Evolutionary conservation across 164 flowering plant genomes (phyloP).

Genomic region (Vitis labrusca): DNA sequence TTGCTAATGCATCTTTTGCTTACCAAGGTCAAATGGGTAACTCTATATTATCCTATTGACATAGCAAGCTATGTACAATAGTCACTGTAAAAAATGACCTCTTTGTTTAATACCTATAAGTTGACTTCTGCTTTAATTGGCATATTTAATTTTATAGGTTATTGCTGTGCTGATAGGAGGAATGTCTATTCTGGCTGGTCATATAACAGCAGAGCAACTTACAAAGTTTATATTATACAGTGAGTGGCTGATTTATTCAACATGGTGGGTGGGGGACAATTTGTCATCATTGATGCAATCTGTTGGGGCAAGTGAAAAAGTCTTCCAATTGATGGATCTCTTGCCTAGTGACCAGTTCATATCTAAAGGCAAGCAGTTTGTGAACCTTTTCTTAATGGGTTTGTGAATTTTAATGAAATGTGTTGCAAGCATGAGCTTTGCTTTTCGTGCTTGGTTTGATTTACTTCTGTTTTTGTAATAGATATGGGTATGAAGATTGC

Average conservation of each 20-base stretch:
- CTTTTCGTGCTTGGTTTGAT: no score
- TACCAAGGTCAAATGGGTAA: no score
- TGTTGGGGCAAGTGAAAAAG: constrained; percentile 98
- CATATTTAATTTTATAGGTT: constrained; percentile 46
- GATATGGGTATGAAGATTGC: background rate
- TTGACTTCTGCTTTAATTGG: constrained; percentile 14
- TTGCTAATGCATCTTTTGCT: no score
- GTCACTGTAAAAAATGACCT: background rate
- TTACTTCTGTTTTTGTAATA: no score
- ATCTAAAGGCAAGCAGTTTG: constrained; percentile 56
- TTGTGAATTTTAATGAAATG: background rate
- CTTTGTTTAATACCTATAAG: background rate
- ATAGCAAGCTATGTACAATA: no score
- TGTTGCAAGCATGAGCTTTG: background rate
- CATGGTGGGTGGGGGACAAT: constrained; percentile 97
- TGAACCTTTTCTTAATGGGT: background rate
- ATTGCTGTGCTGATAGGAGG: constrained; percentile 92
- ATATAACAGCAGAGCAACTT: constrained; percentile 87
- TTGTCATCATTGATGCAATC: constrained; percentile 89
- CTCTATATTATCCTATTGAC: no score
- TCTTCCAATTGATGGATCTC: constrained; percentile 89
- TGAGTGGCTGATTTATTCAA: constrained; percentile 92
- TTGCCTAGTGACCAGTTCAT: constrained; percentile 72
- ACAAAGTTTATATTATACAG: constrained; percentile 89
- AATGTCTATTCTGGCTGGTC: constrained; percentile 70